Evolutionary conservation across 345 rosid species (phyloP), one percentile per base, ranked within the genome.

Genomic region (Viola odorata): DNA sequence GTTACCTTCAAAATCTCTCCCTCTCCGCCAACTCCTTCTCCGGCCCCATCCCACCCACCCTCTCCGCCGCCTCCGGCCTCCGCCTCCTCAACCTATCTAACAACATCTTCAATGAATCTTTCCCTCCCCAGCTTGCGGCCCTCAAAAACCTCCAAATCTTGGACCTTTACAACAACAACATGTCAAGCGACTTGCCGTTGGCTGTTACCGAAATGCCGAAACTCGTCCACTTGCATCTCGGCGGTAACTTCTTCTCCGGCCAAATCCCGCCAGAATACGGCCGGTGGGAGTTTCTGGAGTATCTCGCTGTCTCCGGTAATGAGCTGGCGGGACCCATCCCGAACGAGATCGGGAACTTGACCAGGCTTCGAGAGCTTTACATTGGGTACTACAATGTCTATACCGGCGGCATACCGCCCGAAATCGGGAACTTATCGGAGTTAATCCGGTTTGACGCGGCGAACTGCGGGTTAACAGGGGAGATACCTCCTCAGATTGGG

Each of bases 161-260:
- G 16, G 99, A 90, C 78, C 73, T 94, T 41, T 94, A 94, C 69
- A 94, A 94, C 77, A 94, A 94, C 79, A 94, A 94, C 61, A 59
- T 94, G 77, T 86, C 96, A 23, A 96, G 92, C 3, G 77, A 69
- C 49, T 71, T 94, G 12, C 99, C 96, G 12, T 37, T 82, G 17
- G 72, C 84, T 63, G 95, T 84, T 63, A 73, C 87, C 12, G 80
- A 80, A 41, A 70, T 91, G 57, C 76, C 85, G 12, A 83, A 75
- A 67, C 84, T 92, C 64, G 85, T 82, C 0, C 94, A 89, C 61
- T 73, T 92, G 4, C 96, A 92, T 58, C 87, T 89, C 49, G 96
- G 98, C 2, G 96, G 96, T 0, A 92, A 87, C 88, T 92, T 70
- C 55, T 92, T 89, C 74, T 8, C 63, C 41, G 96, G 96, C 12